Base-by-base conservation (phyloP, 2,329 filamentous ascomycete genomes). In the Aspergillus ustus region DNA sequence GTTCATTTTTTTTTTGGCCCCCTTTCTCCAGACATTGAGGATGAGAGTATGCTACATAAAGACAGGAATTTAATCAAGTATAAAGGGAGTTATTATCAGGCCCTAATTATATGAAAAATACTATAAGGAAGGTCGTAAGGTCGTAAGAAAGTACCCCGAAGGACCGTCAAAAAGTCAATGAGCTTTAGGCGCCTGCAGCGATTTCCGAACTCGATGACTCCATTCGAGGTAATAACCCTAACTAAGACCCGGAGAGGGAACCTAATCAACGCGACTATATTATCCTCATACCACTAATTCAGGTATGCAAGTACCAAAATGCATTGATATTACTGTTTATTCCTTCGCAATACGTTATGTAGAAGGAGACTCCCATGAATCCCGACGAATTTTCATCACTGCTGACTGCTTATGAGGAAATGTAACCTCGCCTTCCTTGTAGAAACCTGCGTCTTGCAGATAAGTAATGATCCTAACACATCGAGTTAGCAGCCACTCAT, bases 351-450 rank as follows among this genome's bases (percentile, higher is more conserved):
- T 43, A 15, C 22, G 25, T 77, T 67, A 90, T 31, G 89, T 68
- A 4, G 81, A 82, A 15, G 92, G 92, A 0, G 87, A 88, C 50
- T 90, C 85, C 90, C 93, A 98, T 20, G 84, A 86, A 67, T 97
- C 93, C 63, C 94, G 84, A 60, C 87, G 84, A 65, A 96, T 84
- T 70, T 90, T 90, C 78, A 96, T 90, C 63, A 94, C 84, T 77
- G 93, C 96, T 7, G 92, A 89, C 75, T 96, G 93, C 77, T 99
- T 99, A 75, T 98, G 93, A 1, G 93, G 90, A 66, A 99, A 93
- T 1, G 89, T 85, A 54, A 98, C 84, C 72, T 97, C 92, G 62
- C 88, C 88, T 78, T 97, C 91, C 72, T 92, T 95, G 67, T 89
- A 87, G 73, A 98, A 99, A 0, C 94, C 93, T 0, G 85, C 84